phyloP scores from a whole-genome alignment of 164 flowering plant genomes.

The Kalanchoe fedtschenkoi region DNA sequence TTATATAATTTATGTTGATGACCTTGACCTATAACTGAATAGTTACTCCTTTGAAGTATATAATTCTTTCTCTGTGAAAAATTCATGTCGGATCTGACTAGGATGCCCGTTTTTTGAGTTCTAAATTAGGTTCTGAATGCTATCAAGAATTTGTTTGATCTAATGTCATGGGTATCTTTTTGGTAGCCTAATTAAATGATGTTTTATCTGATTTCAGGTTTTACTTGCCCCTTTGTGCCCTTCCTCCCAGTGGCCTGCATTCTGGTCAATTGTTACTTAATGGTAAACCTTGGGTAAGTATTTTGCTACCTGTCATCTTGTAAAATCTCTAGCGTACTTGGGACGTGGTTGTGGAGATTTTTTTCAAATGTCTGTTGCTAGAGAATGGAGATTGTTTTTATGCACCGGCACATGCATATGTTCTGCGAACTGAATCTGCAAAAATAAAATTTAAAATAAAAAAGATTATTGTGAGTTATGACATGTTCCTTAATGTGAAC shows the following conservation, averaged over 20 bases:
- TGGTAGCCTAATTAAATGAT: not conserved
- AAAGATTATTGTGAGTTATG: too few relatives aligned
- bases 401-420: not conserved
- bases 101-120: too few relatives aligned
- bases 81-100: too few relatives aligned
- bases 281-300: constrained; percentile 88
- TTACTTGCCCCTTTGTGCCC: constrained; percentile 88
- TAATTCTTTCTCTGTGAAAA: too few relatives aligned
- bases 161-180: not conserved
- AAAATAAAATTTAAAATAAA: too few relatives aligned
- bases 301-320: not conserved
- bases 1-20: not conserved
- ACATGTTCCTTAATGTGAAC: constrained; percentile 1
- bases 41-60: too few relatives aligned
- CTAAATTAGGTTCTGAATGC: too few relatives aligned
- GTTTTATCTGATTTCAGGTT: constrained; percentile 48
- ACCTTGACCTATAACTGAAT: too few relatives aligned
- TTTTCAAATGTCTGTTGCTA: not conserved
- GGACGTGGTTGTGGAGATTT: too few relatives aligned
- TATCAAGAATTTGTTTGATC: too few relatives aligned
- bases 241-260: constrained; percentile 72
- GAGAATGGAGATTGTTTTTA: not conserved
- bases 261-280: constrained; percentile 75
- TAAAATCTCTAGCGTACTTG: too few relatives aligned
- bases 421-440: not conserved